phyloP scores from a whole-genome alignment of 1,139 yeast species.

The Maudiozyma humilis region DNA sequence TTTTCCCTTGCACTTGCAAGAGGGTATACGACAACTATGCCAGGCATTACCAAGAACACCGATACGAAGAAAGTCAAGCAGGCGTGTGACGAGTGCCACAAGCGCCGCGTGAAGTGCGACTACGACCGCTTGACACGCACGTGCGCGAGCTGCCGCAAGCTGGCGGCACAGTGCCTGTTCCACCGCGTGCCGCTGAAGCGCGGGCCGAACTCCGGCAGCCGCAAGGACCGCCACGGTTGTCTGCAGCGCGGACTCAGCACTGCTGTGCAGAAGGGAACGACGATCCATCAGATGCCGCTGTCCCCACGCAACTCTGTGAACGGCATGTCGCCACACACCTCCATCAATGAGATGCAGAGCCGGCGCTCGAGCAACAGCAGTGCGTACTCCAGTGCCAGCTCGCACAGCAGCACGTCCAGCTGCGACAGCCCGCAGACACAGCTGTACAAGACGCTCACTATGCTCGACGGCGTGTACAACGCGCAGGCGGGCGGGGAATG shows the following conservation, averaged over 20 bases:
- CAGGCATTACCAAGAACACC: constrained; percentile 1
- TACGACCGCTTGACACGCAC: constrained; percentile 39
- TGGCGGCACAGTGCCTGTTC: constrained; percentile 50
- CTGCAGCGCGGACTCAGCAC: background rate
- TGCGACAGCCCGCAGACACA: background rate
- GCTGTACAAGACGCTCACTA: background rate
- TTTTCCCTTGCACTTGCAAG: no score
- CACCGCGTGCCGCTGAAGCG: constrained; percentile 60
- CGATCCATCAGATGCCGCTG: background rate
- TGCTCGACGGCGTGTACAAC: background rate
- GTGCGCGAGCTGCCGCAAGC: constrained; percentile 52
- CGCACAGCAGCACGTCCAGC: background rate
- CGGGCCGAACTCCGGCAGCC: constrained; percentile 58
- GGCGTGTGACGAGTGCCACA: constrained; percentile 38
- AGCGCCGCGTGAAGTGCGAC: constrained; percentile 56
- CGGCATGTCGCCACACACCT: no score
- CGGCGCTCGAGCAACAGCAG: no score
- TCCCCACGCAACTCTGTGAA: background rate
- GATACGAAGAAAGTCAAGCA: constrained; percentile 12
- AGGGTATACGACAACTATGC: background rate
- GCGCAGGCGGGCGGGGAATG: background rate
- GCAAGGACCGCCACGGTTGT: background rate
- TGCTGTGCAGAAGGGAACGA: background rate
- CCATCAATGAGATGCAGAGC: no score
- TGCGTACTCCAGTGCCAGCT: no score